Base-by-base conservation (phyloP, 352 stramenopile genomes). In the Thalassiosira mediterranea region DNA sequence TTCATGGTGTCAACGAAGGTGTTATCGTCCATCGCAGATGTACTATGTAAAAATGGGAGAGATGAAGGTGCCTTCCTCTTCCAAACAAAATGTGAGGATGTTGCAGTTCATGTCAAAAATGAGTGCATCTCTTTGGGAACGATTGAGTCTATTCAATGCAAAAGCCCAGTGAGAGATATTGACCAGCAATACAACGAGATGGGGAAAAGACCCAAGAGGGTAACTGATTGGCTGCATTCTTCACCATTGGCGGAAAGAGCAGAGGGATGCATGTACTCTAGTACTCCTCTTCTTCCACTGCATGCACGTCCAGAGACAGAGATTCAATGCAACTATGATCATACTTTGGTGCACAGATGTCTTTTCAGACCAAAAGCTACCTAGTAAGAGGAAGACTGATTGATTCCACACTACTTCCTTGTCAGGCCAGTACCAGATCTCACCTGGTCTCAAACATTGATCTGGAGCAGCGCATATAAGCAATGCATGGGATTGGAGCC, bases 81-180 rank as follows among this genome's bases (percentile, higher is more conserved):
- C 46, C 69, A 78, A 44, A 72, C 69, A 49, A 78, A 78, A 38
- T 78, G 69, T 25, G 60, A 78, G 34, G 69, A 78, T 67, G 69
- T 78, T 8, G 60, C 69, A 25, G 37, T 69, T 3, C 37, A 69
- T 32, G 25, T 69, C 8, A 69, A 57, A 53, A 63, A 76, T 47
- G 21, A 62, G 25, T 62, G 56, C 21, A 11, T 58, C 1, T 19
- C 15, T 31, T 44, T 58, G 19, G 66, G 48, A 0, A 69, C 26
- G 37, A 4, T 57, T 29, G 56, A 54, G 28, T 48, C 5, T 29
- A 42, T 58, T 8, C 3, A 15, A 23, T 62, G 56, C 32, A 46
- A 57, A 11, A 57, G 63, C 31, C 44, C 54, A 54, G 52, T 69
- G 2, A 53, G 63, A 64, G 42, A 61, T 49, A 63, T 76, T 31